Evolutionary conservation across 2,329 filamentous ascomycete species (phyloP), one percentile per base, ranked within the genome.

Genomic region (Alternaria brassicae): DNA sequence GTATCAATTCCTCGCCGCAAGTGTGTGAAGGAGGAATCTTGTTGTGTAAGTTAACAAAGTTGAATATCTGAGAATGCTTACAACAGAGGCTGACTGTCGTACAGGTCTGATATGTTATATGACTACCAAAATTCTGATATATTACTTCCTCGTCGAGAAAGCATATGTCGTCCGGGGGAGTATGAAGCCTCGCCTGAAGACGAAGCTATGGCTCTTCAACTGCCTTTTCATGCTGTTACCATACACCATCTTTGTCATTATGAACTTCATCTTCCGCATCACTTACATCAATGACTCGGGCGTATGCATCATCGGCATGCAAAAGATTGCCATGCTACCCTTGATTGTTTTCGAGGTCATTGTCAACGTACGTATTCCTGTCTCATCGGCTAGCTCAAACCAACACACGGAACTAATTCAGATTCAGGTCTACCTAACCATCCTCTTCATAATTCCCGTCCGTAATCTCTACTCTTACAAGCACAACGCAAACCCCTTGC

Each of bases 41-140:
- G 6, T 77, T 89, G 1, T 89, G 87, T 69, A 52, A 50, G 66
- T 53, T 4, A 15, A 28, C 23, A 19, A 30, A 3, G 5, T 13
- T 12, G n/a, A 13, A 48, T 25, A 25, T 19, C 1, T 2, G 37
- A 27, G 25, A 36, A 17, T 34, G 34, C 3, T 10, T 8, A 12
- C 13, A 19, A 15, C 32, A 6, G 12, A 2, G 6, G 53, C 58
- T 63, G 13, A 61, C 19, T 4, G 5, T 52, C 32, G 13, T n/a
- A n/a, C 21, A 73, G 71, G 72, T 55, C 78, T 89, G 2, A 76
- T 83, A 6, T 89, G 84, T 63, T 89, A 89, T 67, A 80, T 89
- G 51, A 85, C 85, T 2, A 88, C 86, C 3, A 89, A 90, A 78
- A 84, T 88, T 77, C 75, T 88, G 21, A 86, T 89, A n/a, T 89